A percentile compares a stretch with the other conserved stretches of the same genome.
Evolutionary conservation across 2,329 filamentous ascomycete species (phyloP).

Genomic region (Paraconiothyrium sp.): DNA sequence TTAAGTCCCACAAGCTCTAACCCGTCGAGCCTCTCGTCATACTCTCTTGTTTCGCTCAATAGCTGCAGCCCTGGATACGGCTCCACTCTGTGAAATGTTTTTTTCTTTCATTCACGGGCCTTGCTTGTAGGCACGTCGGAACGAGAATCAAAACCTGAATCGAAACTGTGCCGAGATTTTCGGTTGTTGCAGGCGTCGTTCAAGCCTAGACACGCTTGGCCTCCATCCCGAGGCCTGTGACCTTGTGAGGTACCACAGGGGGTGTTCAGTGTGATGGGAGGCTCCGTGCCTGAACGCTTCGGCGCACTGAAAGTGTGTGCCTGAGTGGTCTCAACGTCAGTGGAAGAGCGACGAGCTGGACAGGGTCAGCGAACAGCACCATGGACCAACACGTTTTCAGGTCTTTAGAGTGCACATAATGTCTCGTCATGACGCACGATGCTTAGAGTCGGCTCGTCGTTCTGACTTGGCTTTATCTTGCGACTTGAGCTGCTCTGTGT

Average conservation of each 20-base stretch:
- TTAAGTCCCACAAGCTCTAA: too few relatives aligned
- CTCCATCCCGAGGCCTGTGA: too few relatives aligned
- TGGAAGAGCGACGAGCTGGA: neutral
- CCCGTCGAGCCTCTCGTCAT: too few relatives aligned
- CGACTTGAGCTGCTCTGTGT: neutral
- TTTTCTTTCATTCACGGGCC: too few relatives aligned
- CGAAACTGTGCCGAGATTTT: neutral
- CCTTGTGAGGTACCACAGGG: neutral
- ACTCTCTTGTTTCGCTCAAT: too few relatives aligned
- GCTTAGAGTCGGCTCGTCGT: neutral
- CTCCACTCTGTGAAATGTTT: neutral
- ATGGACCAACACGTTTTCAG: neutral
- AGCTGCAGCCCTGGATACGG: neutral
- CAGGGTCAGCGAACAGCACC: neutral
- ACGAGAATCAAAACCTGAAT: neutral
- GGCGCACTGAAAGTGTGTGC: neutral
- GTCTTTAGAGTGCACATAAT: neutral
- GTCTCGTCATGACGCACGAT: neutral
- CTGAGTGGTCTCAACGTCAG: neutral
- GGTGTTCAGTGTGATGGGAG: neutral
- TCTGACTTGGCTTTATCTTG: neutral
- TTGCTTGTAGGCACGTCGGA: neutral
- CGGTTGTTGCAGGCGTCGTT: neutral
- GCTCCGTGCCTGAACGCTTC: conserved; percentile 4
- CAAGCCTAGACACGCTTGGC: neutral